Evolutionary conservation across 2,329 filamentous ascomycete genomes (phyloP).

Genomic region (Pseudocercospora fijiensis): DNA sequence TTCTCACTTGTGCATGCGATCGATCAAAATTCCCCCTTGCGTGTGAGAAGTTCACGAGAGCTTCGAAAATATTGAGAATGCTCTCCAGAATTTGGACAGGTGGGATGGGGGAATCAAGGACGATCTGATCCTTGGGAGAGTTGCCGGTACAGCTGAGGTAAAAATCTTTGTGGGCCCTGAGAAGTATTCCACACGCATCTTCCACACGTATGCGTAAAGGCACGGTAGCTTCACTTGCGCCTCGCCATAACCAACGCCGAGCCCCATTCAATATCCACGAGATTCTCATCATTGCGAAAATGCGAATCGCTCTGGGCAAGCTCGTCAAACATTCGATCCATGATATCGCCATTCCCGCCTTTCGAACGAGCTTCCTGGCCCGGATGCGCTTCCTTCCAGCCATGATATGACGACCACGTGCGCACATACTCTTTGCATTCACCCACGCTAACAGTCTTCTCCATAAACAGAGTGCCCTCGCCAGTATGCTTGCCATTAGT

Average conservation of each 20-base stretch:
- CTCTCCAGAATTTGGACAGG: too few species aligned
- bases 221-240: conserved; percentile 33
- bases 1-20: background rate
- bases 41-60: background rate
- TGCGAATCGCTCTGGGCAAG: conserved; percentile 53
- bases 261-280: conserved; percentile 62
- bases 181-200: background rate
- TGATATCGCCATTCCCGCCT: conserved; percentile 60
- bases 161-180: too few species aligned
- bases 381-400: conserved; percentile 59
- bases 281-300: conserved; percentile 53
- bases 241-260: conserved; percentile 60
- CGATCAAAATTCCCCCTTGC: background rate
- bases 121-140: background rate
- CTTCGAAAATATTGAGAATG: background rate
- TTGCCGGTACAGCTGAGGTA: background rate
- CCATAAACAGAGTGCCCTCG: conserved; percentile 52
- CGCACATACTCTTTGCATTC: conserved; percentile 61
- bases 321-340: conserved; percentile 62
- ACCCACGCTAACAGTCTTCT: conserved; percentile 55
- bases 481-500: conserved; percentile 42
- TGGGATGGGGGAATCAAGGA: too few species aligned
- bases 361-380: conserved; percentile 50
- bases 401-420: conserved; percentile 61
- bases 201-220: too few species aligned